Evolutionary conservation across 1,139 yeast species (phyloP), one percentile per base, ranked within the genome.

Genomic region (Blastobotrys arbuscula): DNA sequence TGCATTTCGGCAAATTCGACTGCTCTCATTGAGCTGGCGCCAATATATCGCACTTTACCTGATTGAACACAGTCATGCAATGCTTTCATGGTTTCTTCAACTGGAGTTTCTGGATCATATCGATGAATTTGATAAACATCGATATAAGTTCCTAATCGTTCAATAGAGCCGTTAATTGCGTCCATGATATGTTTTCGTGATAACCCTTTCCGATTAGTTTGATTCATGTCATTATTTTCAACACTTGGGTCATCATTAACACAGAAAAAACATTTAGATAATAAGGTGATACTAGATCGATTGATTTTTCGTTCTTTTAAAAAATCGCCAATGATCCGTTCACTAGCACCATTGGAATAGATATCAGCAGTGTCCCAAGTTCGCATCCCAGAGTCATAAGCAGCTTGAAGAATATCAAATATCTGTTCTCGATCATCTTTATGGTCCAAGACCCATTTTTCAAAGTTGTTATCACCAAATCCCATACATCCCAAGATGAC

Each of bases 121-220:
- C 82, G 66, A 65, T 87, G 96, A 62, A 87, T 71, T 65, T 84
- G 86, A 1, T 85, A 85, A 56, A 86, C 71, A 64, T 88, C 96
- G 54, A 88, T 68, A 61, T 85, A 85, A 0, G 95, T 84, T 15
- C 77, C 65, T 49, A 88, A 72, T 51, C 95, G 69, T 45, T 76
- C 63, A n/a, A 72, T 72, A 4, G 79, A 74, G 1, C 60, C 73
- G 44, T 72, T 68, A 20, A 68, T 77, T 1, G 80, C 79, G 56
- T 76, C 81, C 33, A 77, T 55, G 28, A 79, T 73, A 56, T 76
- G 77, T 44, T 74, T 75, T 52, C 79, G 61, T 1, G 79, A 74
- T 31, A 73, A 60, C 0, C 79, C 78, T 44, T 58, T 49, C 5
- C 63, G 57, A 47, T 71, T 70, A 45, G 63, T 40, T 44, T 60